These are phyloP conservation scores for Phytopythium helicoides DNA, from an alignment of 352 stramenopile species.

Conservation along the genomic window DNA sequence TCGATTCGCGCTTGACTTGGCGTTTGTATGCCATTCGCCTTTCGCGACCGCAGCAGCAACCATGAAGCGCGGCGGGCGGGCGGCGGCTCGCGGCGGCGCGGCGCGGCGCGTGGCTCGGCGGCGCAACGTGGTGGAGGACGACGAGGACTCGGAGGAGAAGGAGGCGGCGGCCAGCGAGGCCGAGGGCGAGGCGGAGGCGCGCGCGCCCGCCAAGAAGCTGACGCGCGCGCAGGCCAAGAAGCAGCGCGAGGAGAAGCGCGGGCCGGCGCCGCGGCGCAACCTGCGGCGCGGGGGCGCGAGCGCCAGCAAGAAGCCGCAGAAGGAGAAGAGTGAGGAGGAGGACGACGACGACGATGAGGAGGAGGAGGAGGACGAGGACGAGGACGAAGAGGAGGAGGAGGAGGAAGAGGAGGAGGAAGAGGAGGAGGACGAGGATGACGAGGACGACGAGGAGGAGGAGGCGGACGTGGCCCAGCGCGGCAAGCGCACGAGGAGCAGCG, in stretches of 20 bases:
- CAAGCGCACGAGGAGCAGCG: slow-evolving; percentile 10
- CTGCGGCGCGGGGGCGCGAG: slow-evolving; percentile 1
- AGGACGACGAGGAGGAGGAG: slow-evolving; percentile 23
- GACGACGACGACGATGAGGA: slow-evolving; percentile 47
- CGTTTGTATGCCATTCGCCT: too few relatives aligned
- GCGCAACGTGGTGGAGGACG: slow-evolving; percentile 75
- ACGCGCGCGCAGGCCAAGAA: slow-evolving; percentile 33
- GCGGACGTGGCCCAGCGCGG: slow-evolving; percentile 24
- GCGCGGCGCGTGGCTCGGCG: slow-evolving; percentile 57
- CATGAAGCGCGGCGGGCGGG: slow-evolving; percentile 62
- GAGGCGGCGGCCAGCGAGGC: slow-evolving; percentile 21
- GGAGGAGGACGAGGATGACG: slow-evolving; percentile 17
- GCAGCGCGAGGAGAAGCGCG: slow-evolving; percentile 24
- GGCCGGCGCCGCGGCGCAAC: slow-evolving; percentile 24
- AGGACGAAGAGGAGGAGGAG: slow-evolving; percentile 20
- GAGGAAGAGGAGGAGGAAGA: slow-evolving; percentile 16
- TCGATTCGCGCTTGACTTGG: too few relatives aligned
- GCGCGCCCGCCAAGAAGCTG: slow-evolving; percentile 29
- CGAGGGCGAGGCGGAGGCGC: slow-evolving; percentile 24
- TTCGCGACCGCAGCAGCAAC: too few relatives aligned
- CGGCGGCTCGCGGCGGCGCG: slow-evolving; percentile 32
- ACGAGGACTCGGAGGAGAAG: slow-evolving; percentile 40
- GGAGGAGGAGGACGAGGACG: slow-evolving; percentile 30
- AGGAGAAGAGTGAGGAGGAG: slow-evolving; percentile 28
- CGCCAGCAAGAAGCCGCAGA: too few relatives aligned